Evolutionary conservation across 495 filamentous ascomycete genomes (phyloP).

Genomic region (Thermothielavioides terrestris): DNA sequence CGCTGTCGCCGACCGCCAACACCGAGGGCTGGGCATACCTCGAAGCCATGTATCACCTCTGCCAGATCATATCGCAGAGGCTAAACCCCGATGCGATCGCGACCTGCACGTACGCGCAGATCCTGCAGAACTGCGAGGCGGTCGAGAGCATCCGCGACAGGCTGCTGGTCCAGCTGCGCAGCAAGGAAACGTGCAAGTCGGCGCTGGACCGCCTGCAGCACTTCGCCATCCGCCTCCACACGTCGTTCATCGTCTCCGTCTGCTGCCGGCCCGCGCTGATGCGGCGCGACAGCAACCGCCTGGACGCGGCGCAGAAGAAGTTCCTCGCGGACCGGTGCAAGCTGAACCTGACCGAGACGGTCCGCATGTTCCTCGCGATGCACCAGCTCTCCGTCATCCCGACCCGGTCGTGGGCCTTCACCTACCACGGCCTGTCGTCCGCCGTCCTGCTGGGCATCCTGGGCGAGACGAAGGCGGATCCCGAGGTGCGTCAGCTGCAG

Average conservation of each 20-base stretch:
- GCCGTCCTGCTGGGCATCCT: slow-evolving; percentile 57
- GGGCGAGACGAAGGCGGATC: slow-evolving; percentile 50
- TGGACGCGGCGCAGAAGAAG: slow-evolving; percentile 37
- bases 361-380: slow-evolving; percentile 60
- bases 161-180: slow-evolving; percentile 35
- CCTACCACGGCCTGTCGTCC: slow-evolving; percentile 56
- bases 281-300: slow-evolving; percentile 28
- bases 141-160: slow-evolving; percentile 42
- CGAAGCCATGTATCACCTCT: slow-evolving; percentile 48
- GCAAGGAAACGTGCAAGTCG: slow-evolving; percentile 46
- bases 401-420: slow-evolving; percentile 57
- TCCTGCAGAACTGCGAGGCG: slow-evolving; percentile 38
- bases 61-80: slow-evolving; percentile 40
- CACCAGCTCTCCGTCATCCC: slow-evolving; percentile 58
- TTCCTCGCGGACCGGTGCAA: slow-evolving; percentile 49
- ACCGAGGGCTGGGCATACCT: slow-evolving; percentile 43
- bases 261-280: slow-evolving; percentile 47
- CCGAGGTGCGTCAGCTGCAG: slow-evolving; percentile 47
- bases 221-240: slow-evolving; percentile 47
- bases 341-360: slow-evolving; percentile 53
- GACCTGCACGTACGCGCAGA: slow-evolving; percentile 37
- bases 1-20: slow-evolving; percentile 33
- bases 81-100: slow-evolving; percentile 45
- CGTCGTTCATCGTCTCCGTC: slow-evolving; percentile 46
- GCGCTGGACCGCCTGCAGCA: slow-evolving; percentile 46